These are phyloP conservation scores for Sclerotinia subarctica DNA, from an alignment of 2,329 filamentous ascomycete species.

Conservation along the genomic window DNA sequence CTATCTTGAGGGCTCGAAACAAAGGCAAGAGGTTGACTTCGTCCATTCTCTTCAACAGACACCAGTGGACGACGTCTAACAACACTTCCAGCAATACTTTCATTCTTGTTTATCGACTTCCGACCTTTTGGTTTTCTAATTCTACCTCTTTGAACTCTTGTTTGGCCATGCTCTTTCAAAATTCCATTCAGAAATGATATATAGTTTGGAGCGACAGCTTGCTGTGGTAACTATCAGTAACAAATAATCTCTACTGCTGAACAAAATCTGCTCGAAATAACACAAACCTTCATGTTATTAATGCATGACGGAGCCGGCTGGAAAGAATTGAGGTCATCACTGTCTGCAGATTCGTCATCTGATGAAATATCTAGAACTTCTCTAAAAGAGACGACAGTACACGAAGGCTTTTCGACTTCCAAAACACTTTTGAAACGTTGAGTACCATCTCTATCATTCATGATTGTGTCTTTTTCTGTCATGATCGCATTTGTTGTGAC, in stretches of 20 bases:
- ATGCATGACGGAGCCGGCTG: not conserved
- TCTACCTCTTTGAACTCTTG: slow-evolving; percentile 5
- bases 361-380: slow-evolving; percentile 1
- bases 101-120: too few species aligned
- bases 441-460: not conserved
- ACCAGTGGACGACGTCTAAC: not conserved
- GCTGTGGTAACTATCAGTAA: not conserved
- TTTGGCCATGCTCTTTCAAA: not conserved
- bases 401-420: not conserved
- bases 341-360: not conserved
- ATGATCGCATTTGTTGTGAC: not conserved
- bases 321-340: not conserved
- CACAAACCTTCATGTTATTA: not conserved
- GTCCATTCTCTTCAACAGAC: not conserved
- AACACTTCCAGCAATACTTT: not conserved
- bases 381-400: not conserved
- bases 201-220: not conserved
- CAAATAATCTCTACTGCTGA: not conserved
- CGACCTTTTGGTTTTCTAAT: not conserved
- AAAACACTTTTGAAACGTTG: not conserved
- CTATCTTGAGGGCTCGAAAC: not conserved
- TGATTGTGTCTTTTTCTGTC: not conserved
- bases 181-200: not conserved
- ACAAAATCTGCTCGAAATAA: not conserved
- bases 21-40: not conserved